phyloP scores from a whole-genome alignment of 176 grass and related monocot genomes.

The Aegilops umbellulata region DNA sequence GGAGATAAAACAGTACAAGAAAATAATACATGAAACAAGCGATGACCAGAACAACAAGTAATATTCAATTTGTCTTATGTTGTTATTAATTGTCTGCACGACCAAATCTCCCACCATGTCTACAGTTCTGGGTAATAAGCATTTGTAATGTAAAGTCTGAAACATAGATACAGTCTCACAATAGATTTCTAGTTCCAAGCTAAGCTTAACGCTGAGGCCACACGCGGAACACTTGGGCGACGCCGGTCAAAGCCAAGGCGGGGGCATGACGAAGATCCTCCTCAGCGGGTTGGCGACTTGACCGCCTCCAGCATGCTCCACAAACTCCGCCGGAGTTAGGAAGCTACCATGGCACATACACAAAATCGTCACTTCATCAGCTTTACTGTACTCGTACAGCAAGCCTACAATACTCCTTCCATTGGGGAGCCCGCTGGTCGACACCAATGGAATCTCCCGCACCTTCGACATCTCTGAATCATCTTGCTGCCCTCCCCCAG shows the following conservation, averaged over 20 bases:
- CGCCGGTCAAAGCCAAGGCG: slow-evolving; percentile 9
- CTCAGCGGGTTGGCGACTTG: slow-evolving; percentile 54
- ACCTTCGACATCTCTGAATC: slow-evolving; percentile 11
- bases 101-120: slow-evolving; percentile 15
- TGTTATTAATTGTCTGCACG: neutral
- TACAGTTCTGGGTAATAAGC: neutral
- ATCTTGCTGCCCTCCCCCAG: slow-evolving; percentile 17
- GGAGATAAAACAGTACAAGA: neutral
- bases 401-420: slow-evolving; percentile 65
- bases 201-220: neutral
- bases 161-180: neutral
- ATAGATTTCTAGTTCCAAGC: slow-evolving; percentile 6
- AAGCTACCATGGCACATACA: slow-evolving; percentile 82
- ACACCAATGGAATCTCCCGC: slow-evolving; percentile 58
- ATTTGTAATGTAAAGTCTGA: neutral
- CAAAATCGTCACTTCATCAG: slow-evolving; percentile 66
- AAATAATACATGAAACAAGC: neutral
- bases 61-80: neutral
- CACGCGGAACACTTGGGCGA: neutral
- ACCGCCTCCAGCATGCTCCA: slow-evolving; percentile 74
- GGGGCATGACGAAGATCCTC: slow-evolving; percentile 62
- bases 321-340: slow-evolving; percentile 64
- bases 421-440: slow-evolving; percentile 60
- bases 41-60: neutral
- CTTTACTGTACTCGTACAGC: slow-evolving; percentile 62